These are phyloP conservation scores for Beauveria varroae DNA, from an alignment of 2,329 filamentous ascomycete genomes.

Conservation along the genomic window DNA sequence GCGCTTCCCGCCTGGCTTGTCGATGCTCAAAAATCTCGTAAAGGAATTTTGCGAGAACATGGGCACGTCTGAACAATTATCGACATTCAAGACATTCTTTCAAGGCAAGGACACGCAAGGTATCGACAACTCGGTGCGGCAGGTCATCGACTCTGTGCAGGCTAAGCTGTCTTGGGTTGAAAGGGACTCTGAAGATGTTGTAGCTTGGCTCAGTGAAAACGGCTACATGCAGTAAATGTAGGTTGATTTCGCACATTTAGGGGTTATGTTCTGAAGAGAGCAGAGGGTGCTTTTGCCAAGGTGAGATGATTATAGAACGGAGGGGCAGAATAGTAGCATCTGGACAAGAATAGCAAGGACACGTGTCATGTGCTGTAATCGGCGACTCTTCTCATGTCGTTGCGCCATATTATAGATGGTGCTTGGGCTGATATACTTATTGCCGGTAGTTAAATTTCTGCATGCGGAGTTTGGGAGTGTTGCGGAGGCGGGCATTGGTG, in stretches of 20 bases:
- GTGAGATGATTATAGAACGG: background rate
- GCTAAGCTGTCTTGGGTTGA: conserved; percentile 79
- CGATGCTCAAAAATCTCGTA: conserved; percentile 80
- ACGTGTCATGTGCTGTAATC: background rate
- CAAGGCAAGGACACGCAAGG: conserved; percentile 70
- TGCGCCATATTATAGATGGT: background rate
- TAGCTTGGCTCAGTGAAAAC: conserved; percentile 39
- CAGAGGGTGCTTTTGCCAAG: background rate
- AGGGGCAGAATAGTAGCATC: background rate
- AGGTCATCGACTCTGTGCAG: conserved; percentile 75
- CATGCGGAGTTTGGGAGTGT: background rate
- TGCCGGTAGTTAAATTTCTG: background rate
- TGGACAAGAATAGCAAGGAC: background rate
- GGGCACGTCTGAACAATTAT: conserved; percentile 65
- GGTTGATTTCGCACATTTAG: background rate
- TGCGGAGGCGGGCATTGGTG: background rate
- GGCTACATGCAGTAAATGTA: conserved; percentile 19
- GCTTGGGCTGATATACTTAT: background rate
- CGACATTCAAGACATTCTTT: conserved; percentile 75
- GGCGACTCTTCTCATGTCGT: background rate
- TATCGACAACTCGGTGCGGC: conserved; percentile 82
- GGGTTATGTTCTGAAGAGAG: background rate
- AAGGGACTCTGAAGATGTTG: conserved; percentile 68
- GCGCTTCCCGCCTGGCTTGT: conserved; percentile 74
- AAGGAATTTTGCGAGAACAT: conserved; percentile 77